A percentile compares a stretch with the other conserved stretches of the same genome.
These are phyloP conservation scores for Mesembryanthemum crystallinum DNA, from an alignment of 148 eudicot species.

Conservation along the genomic window DNA sequence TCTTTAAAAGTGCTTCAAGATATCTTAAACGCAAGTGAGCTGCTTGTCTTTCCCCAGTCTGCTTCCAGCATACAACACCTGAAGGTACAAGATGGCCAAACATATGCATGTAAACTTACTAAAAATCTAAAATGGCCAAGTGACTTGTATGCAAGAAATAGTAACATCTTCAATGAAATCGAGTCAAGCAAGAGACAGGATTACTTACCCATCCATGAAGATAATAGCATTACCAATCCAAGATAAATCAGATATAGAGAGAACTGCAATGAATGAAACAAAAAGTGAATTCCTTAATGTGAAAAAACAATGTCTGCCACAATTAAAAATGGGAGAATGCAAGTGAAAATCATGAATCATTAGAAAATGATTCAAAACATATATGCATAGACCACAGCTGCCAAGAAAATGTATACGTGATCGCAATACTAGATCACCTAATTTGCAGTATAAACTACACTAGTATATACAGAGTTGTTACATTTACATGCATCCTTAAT, in stretches of 20 bases:
- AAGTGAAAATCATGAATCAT: neutral
- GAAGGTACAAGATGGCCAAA: neutral
- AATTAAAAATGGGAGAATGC: neutral
- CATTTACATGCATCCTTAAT: too few relatives aligned
- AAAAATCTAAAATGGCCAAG: neutral
- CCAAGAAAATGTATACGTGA: too few relatives aligned
- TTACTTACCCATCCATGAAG: constrained; percentile 64
- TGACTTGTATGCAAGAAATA: neutral
- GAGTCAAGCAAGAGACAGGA: neutral
- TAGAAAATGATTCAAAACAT: too few relatives aligned
- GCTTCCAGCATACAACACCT: constrained; percentile 81
- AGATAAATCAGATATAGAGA: constrained; percentile 66
- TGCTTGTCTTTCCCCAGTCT: constrained; percentile 78
- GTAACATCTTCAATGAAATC: neutral
- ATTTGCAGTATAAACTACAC: too few relatives aligned
- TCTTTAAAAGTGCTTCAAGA: constrained; percentile 53
- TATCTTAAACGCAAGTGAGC: constrained; percentile 52
- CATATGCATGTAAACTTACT: neutral
- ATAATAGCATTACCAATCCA: constrained; percentile 40
- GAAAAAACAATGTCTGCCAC: neutral
- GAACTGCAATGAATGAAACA: constrained; percentile 37
- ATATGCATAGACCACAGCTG: too few relatives aligned
- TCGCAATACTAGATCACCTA: too few relatives aligned
- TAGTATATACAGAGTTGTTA: too few relatives aligned
- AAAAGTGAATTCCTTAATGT: neutral